Base-by-base conservation (phyloP, 2,329 filamentous ascomycete species). In the Aspergillus neoniger region DNA sequence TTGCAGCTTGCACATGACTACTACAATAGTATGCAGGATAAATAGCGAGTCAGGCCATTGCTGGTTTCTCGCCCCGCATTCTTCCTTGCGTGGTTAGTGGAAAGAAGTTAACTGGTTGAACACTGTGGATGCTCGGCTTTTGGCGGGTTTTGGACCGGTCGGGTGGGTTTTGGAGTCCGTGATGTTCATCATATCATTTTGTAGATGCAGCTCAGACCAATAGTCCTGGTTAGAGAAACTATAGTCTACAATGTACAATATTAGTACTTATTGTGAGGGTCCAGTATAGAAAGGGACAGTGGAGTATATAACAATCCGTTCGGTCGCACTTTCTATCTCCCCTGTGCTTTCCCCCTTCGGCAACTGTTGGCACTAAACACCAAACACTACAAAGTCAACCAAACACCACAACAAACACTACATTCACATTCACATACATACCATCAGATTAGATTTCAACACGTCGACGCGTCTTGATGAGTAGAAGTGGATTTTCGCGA, bases 61-160 rank as follows among this genome's bases (percentile, higher is more conserved):
- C 10, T 41, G n/a, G 8, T 25, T 6, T 21, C 14, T 19, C 14
- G 44, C 10, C 41, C 41, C 41, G 14, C 41, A 43, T 44, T 44
- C 41, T 44, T 44, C 19, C 19, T 15, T 14, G 19, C 19, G 2
- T 21, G 41, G 41, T 44, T 21, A 14, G 41, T 6, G 19, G 2
- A 44, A 12, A 10, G 36, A 17, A 28, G 32, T 23, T 43, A 21
- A 30, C 25, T 30, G 17, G 21, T 23, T 41, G 15, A 25, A 25
- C 0, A 36, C 21, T 17, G 30, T 41, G 57, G 19, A 39, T 4
- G 38, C 14, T 56, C 43, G 53, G 50, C 5, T 51, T 57, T 54
- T 57, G 55, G 52, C 59, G 62, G 59, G 5, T 62, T 64, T 60
- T 58, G 61, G 58, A 4, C 8, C 52, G 23, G 52, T 21, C 5